Evolutionary conservation across 805 yeast species (phyloP), one percentile per base, ranked within the genome.

Genomic region (Starmera caribaea): DNA sequence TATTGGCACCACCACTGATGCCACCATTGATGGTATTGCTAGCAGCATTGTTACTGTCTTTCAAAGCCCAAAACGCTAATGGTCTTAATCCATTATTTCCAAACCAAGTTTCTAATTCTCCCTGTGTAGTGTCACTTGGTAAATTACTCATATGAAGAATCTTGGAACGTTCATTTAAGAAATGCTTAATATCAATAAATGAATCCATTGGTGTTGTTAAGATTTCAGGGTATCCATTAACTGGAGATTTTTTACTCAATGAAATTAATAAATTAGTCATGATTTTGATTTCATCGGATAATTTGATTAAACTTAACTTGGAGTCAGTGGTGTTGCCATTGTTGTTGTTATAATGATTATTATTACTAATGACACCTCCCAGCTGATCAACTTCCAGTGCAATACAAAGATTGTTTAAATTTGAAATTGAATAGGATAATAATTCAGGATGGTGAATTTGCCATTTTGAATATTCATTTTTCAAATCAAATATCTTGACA

Each of bases 31-130:
- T 21, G 7, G 4, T 21, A 21, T 21, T 21, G 7, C 7, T 21
- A 21, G 26, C 8, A 21, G 8, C 26, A 21, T 21, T 21, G 8
- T 21, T 21, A 21, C 26, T 21, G 8, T 21, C 26, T 52, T 79
- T 79, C 38, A 88, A 67, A 1, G 92, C 79, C 95, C 96, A 87
- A 57, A 87, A 85, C 11, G 95, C 92, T 38, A 84, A 71, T 2
- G 96, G 95, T 38, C 89, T 70, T 2, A 86, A 82, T 3, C 95
- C 95, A 56, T 74, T 81, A 55, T 84, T 92, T 4, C 87, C 77
- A 57, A 87, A 88, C 96, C 96, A 89, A 28, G 81, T 70, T 63
- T 88, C 96, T 36, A 88, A 66, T 60, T 89, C 96, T 38, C 87
- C 72, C 59, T 89, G 96, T 1, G 96, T 89, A 6, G 90, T 84